A percentile compares a stretch with the other conserved stretches of the same genome.
These are phyloP conservation scores for Hemileccinum rubropunctum DNA, from an alignment of 768 basidiomycete species.

Conservation along the genomic window DNA sequence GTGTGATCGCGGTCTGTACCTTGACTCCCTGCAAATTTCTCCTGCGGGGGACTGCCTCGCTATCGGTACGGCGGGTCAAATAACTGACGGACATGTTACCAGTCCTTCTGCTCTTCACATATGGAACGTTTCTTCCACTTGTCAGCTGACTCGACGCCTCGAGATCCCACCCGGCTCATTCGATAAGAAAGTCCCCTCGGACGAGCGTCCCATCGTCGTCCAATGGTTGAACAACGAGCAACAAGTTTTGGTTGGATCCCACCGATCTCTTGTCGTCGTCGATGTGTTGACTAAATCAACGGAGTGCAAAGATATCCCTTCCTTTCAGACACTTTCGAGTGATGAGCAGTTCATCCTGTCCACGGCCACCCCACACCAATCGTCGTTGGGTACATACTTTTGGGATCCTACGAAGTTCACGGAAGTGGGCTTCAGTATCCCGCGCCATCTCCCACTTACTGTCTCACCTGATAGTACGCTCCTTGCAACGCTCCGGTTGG, in stretches of 20 bases:
- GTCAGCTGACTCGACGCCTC: background rate
- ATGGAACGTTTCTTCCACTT: background rate
- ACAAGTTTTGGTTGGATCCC: slow-evolving; percentile 2
- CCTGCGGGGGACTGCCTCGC: background rate
- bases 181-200: background rate
- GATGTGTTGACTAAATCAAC: background rate
- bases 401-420: slow-evolving; percentile 2
- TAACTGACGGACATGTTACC: background rate
- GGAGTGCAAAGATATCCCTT: background rate
- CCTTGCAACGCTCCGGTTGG: background rate
- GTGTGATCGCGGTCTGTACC: background rate
- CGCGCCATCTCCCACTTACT: background rate
- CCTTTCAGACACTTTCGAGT: background rate
- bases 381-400: slow-evolving; percentile 1
- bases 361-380: background rate
- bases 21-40: background rate
- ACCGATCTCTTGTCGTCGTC: background rate
- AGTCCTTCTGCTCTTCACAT: background rate
- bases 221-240: background rate
- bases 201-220: background rate
- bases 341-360: background rate
- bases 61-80: background rate
- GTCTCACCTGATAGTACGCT: background rate
- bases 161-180: slow-evolving; percentile 2
- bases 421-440: background rate